Conservation (phyloP, 2,329 filamentous ascomycete genomes). For the Alternaria infectoria region DNA sequence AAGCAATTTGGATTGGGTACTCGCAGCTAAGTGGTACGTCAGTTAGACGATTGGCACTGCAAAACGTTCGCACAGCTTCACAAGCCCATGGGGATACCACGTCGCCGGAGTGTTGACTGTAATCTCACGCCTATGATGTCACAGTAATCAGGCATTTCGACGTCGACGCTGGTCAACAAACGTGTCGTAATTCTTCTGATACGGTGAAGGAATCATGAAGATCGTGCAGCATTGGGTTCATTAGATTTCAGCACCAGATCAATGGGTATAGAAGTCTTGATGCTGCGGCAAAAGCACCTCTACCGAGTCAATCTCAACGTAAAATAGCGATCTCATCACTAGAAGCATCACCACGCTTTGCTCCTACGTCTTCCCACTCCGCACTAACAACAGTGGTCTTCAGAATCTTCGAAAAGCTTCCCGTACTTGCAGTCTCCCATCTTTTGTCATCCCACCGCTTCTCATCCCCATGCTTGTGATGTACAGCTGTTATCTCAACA, state of each 20-base stretch:
- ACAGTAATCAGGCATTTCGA: neutral
- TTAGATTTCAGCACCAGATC: neutral
- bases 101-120: neutral
- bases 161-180: neutral
- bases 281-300: neutral
- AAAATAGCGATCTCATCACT: conserved; percentile 33
- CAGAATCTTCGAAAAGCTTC: conserved; percentile 43
- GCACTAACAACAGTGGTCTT: conserved; percentile 46
- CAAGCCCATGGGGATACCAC: neutral
- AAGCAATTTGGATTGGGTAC: neutral
- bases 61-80: neutral
- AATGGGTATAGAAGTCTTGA: neutral
- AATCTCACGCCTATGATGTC: neutral
- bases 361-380: conserved; percentile 41
- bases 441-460: conserved; percentile 22
- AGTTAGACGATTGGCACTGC: neutral
- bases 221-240: neutral
- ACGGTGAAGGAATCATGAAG: neutral
- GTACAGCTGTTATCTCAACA: conserved; percentile 39
- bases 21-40: neutral
- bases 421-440: conserved; percentile 44
- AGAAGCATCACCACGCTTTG: conserved; percentile 20
- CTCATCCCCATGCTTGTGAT: conserved; percentile 11
- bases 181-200: neutral
- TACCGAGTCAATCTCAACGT: neutral